Evolutionary conservation across 371 early-diverging fungal species (phyloP).

Genomic region (Funneliformis caledonium): DNA sequence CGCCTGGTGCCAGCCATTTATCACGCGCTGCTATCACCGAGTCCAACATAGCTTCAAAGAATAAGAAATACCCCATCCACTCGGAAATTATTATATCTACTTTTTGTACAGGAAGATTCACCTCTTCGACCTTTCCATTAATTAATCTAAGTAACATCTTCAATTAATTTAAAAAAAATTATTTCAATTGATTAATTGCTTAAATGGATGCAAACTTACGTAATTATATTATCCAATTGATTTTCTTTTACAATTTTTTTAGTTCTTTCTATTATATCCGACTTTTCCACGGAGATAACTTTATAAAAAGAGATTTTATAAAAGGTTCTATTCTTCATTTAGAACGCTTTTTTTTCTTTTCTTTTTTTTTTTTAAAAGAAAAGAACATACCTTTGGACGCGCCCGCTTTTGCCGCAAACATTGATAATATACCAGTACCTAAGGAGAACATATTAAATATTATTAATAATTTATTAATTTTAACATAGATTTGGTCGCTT

Average conservation of each 20-base stretch:
- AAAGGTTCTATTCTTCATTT: neutral
- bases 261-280: constrained; percentile 84
- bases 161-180: neutral
- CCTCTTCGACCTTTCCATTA: constrained; percentile 86
- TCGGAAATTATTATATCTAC: constrained; percentile 91
- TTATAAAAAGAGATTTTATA: constrained; percentile 20
- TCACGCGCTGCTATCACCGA: constrained; percentile 87
- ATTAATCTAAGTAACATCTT: constrained; percentile 50
- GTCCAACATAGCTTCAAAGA: constrained; percentile 91
- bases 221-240: constrained; percentile 72
- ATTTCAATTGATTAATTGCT: neutral
- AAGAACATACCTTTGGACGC: constrained; percentile 52
- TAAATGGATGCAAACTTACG: constrained; percentile 42
- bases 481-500: neutral
- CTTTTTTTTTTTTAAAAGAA: neutral
- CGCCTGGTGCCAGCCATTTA: constrained; percentile 72
- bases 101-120: constrained; percentile 73
- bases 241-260: constrained; percentile 79
- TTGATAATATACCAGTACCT: constrained; percentile 75
- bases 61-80: constrained; percentile 93
- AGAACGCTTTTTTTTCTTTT: too few relatives aligned
- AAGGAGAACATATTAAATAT: neutral
- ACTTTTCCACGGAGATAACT: constrained; percentile 87
- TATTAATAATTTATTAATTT: neutral
- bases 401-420: constrained; percentile 82